phyloP scores from a whole-genome alignment of 768 basidiomycete genomes.

The Rhizopogon salebrosus region DNA sequence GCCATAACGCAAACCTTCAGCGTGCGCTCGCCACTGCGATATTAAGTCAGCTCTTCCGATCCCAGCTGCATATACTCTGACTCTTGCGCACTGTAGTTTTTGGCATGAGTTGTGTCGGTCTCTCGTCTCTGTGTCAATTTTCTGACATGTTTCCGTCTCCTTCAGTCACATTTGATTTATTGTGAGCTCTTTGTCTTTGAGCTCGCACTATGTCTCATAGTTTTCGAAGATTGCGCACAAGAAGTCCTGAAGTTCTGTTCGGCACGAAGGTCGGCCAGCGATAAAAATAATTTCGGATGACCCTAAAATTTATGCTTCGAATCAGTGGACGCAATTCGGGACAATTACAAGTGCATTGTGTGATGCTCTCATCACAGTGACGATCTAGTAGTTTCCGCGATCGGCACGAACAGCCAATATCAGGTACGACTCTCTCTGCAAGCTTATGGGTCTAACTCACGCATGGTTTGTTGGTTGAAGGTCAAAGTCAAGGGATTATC shows the following conservation, averaged over 20 bases:
- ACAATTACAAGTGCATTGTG: conserved; percentile 15
- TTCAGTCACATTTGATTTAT: conserved; percentile 4
- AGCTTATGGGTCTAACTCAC: neutral
- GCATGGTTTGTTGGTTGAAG: neutral
- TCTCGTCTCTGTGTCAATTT: neutral
- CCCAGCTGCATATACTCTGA: neutral
- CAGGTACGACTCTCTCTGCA: conserved; percentile 6
- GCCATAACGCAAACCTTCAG: neutral
- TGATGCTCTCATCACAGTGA: conserved; percentile 14
- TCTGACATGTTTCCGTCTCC: neutral
- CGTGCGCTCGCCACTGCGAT: conserved; percentile 4
- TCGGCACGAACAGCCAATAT: conserved; percentile 4
- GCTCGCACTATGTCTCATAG: neutral
- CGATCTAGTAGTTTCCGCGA: conserved; percentile 13
- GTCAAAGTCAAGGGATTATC: neutral
- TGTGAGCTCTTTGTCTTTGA: neutral
- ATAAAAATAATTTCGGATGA: neutral
- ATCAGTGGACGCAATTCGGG: conserved; percentile 6
- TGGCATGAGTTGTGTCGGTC: conserved; percentile 10
- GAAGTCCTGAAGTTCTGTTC: conserved; percentile 3
- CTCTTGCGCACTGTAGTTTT: conserved; percentile 4
- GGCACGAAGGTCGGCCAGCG: conserved; percentile 5
- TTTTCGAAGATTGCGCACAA: conserved; percentile 5
- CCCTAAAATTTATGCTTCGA: neutral
- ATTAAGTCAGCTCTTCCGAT: conserved; percentile 11